Percentiles rank a stretch among this genome's conserved stretches.
These are phyloP conservation scores for Aristolochia fimbriata DNA, from an alignment of 164 flowering plant species.

Conservation along the genomic window DNA sequence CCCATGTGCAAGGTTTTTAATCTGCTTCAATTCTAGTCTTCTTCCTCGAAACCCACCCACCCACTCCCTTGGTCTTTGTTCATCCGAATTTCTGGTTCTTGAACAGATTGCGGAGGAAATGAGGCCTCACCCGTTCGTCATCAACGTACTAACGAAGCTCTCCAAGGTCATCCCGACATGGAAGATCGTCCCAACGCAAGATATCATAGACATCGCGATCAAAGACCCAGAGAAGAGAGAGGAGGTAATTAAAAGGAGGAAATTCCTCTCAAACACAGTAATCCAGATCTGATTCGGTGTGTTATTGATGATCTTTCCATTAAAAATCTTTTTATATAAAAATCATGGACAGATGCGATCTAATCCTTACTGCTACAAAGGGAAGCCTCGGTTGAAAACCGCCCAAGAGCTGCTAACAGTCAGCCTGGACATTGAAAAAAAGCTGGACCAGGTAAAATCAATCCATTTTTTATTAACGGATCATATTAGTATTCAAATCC, in stretches of 20 bases:
- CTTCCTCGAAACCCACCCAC: no score
- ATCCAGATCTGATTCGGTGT: neutral
- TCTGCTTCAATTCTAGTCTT: neutral
- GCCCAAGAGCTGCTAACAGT: conserved; percentile 45
- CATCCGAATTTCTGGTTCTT: neutral
- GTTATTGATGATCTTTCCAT: neutral
- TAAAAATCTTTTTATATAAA: neutral
- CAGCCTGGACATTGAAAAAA: conserved; percentile 52
- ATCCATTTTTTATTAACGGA: neutral
- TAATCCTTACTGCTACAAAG: conserved; percentile 76
- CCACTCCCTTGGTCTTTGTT: neutral
- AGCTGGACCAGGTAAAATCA: conserved; percentile 41
- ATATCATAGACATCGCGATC: conserved; percentile 59
- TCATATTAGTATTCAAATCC: neutral
- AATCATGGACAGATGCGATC: conserved; percentile 34
- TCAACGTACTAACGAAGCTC: conserved; percentile 35
- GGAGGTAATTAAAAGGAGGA: conserved; percentile 32
- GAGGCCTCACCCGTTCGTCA: conserved; percentile 44
- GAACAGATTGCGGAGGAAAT: conserved; percentile 75
- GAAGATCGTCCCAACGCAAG: conserved; percentile 66
- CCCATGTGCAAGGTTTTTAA: conserved; percentile 88
- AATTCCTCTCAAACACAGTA: neutral
- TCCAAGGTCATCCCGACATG: conserved; percentile 60
- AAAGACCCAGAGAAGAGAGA: conserved; percentile 46
- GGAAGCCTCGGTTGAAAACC: conserved; percentile 65